Base-by-base conservation (phyloP, 2,329 filamentous ascomycete genomes). In the Pyrenophora graminea region DNA sequence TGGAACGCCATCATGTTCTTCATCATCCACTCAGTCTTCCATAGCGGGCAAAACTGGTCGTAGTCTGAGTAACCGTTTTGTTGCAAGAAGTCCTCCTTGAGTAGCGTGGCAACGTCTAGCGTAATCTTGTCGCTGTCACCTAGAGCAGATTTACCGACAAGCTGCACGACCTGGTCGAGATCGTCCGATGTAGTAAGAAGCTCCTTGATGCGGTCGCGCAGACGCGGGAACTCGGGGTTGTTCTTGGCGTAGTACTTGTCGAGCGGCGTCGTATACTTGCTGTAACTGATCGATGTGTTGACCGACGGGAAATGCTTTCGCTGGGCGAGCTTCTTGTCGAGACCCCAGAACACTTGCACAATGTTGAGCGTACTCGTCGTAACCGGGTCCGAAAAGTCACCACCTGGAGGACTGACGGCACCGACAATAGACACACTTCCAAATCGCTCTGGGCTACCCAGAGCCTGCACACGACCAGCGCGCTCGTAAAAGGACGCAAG, bases 1-100 rank as follows among this genome's bases (percentile, higher is more conserved):
- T 97, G 91, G 84, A 93, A 99, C 51, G 88, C 90, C 82, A 99
- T 90, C 86, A 99, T 97, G 59, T 91, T 88, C 84, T 96, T 97
- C 94, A 99, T 99, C 94, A 99, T 97, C 88, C 94, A 99, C 75
- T 96, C 89, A 0, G 94, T 99, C 87, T 99, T 99, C 94, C 94
- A 99, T 70, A 99, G 84, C 42, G 94, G 94, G 73, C 94, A 99
- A 85, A 96, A 99, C 79, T 97, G 92, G 73, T 99, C 94, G 74
- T 99, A 97, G 77, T 97, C 91, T 63, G 89, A 94, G 85, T 99
- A 99, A 58, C 94, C 94, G 79, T 99, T 99, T 76, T 99, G 94
- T 78, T 99, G 94, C 72, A 99, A 75, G 80, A 99, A 99, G 74
- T 99, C 94, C 72, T 99, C 94, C 85, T 99, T 99, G 77, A 99